These are phyloP conservation scores for Chloranthus sessilifolius DNA, from an alignment of 164 flowering plant genomes.

Conservation along the genomic window DNA sequence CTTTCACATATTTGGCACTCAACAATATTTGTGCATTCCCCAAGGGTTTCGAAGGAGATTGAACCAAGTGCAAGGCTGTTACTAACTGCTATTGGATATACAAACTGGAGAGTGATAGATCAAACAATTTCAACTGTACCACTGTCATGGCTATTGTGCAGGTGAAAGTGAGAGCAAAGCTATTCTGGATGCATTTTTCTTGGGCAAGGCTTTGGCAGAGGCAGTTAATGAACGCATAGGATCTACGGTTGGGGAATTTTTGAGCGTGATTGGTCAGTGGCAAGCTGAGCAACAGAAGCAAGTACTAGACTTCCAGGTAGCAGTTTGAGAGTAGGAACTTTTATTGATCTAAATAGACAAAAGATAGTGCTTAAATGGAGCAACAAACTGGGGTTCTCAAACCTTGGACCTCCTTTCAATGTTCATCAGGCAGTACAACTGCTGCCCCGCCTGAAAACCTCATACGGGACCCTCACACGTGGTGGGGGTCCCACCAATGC, in stretches of 20 bases:
- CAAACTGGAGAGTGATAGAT: too few species aligned
- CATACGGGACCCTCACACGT: too few species aligned
- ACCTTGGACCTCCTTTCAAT: too few species aligned
- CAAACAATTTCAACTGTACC: not conserved
- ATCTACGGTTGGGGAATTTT: conserved; percentile 74
- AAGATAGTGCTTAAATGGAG: too few species aligned
- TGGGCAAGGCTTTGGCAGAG: conserved; percentile 90
- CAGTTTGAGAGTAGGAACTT: not conserved
- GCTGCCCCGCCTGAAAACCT: too few species aligned
- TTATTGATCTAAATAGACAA: too few species aligned
- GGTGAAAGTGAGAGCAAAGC: conserved; percentile 60
- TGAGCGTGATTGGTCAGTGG: conserved; percentile 63
- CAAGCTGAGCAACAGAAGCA: conserved; percentile 94
- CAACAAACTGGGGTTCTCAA: too few species aligned
- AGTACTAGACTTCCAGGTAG: conserved; percentile 79
- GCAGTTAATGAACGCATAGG: conserved; percentile 70
- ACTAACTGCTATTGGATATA: too few species aligned
- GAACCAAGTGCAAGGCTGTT: not conserved
- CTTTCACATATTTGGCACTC: not conserved
- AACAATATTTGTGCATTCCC: not conserved
- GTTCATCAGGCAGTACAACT: too few species aligned
- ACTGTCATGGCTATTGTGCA: conserved; percentile 20
- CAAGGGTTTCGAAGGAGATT: not conserved
- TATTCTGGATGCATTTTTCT: conserved; percentile 81
- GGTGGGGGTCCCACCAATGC: too few species aligned